Conservation (phyloP, 2,329 filamentous ascomycete genomes). For the Ceratocystis lukuohia region DNA sequence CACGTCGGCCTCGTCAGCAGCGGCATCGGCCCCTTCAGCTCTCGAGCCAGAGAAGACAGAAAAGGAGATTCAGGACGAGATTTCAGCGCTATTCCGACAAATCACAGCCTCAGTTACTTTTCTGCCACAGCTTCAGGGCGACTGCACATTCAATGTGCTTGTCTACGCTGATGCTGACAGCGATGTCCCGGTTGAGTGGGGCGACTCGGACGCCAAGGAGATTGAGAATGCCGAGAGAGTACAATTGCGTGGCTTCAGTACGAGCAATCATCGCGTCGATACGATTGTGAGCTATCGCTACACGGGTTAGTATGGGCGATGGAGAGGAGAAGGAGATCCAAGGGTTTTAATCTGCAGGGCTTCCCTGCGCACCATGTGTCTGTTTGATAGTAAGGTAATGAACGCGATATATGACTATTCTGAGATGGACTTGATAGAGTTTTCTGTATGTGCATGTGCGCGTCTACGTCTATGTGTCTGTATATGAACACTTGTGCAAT, state of each 20-base stretch:
- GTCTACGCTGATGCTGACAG: slow-evolving; percentile 96
- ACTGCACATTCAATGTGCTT: slow-evolving; percentile 97
- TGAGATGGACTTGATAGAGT: background rate
- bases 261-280: slow-evolving; percentile 83
- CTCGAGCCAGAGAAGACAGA: slow-evolving; percentile 64
- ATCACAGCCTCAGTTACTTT: slow-evolving; percentile 98
- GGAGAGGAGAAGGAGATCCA: background rate
- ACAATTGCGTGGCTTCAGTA: slow-evolving; percentile 90
- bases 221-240: slow-evolving; percentile 91
- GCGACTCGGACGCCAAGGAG: slow-evolving; percentile 95
- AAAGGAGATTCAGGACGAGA: slow-evolving; percentile 85
- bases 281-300: slow-evolving; percentile 75
- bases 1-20: slow-evolving; percentile 27
- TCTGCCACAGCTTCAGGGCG: slow-evolving; percentile 71
- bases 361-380: background rate
- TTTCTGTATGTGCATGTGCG: background rate
- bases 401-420: background rate
- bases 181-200: slow-evolving; percentile 96
- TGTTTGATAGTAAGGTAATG: slow-evolving; percentile 5
- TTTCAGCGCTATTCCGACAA: slow-evolving; percentile 91
- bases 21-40: slow-evolving; percentile 21
- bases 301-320: slow-evolving; percentile 7
- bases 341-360: background rate
- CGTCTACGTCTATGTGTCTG: background rate
- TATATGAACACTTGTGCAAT: too few relatives aligned